Evolutionary conservation across 352 stramenopile genomes (phyloP), one percentile per base, ranked within the genome.

Genomic region (Phytophthora europaea): DNA sequence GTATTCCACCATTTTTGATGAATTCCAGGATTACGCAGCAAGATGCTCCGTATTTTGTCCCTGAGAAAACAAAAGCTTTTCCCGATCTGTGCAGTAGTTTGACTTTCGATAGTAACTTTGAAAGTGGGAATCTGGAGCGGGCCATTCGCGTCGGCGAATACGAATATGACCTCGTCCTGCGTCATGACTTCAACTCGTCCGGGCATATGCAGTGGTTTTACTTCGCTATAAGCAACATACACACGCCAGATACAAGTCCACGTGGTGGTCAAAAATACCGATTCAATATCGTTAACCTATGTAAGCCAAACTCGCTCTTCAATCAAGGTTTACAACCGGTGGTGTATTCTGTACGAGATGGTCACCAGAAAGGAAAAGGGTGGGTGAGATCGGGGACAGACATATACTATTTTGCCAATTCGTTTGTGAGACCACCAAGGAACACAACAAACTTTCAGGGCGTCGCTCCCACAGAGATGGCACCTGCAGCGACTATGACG

Each of bases 171-270:
- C 79, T 99, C 10, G 80, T 98, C 10, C 60, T 98, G 15, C 82
- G 93, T 4, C 72, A 82, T 0, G 96, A 99, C 73, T 65, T 97
- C 28, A 90, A 98, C 72, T 98, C 90, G 13, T 75, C 57, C 0
- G 84, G 90, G 0, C 84, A 97, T 59, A 97, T 84, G 71, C 92
- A 98, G 76, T 99, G 96, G 96, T 99, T 98, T 61, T 98, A 98
- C 67, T 99, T 99, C 72, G 84, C 83, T 3, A 76, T 98, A n/a
- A 88, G 81, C 54, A 98, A 98, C 60, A 78, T 89, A 8, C 64
- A 79, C 3, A n/a, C 51, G 2, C 38, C 60, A 26, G 31, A 7
- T 9, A 16, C 20, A 20, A 70, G 50, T 55, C 57, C 51, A 10
- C 59, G 64, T 10, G 53, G 51, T 50, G 66, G 66, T 2, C 72